A percentile compares a stretch with the other conserved stretches of the same genome.
phyloP scores from a whole-genome alignment of 2,329 filamentous ascomycete species.

The Penicillium sp. region DNA sequence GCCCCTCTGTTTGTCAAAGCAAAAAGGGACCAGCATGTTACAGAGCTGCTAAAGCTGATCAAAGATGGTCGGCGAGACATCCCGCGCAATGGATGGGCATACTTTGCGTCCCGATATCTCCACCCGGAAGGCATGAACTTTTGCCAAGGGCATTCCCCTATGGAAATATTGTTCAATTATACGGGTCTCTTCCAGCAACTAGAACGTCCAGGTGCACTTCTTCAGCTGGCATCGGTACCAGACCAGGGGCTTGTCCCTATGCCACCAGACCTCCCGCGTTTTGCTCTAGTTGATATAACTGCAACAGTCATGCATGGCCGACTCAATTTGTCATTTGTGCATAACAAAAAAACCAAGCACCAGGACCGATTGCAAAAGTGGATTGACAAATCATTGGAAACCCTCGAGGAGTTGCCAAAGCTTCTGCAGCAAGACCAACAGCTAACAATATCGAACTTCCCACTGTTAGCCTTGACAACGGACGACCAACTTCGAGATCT shows the following conservation, averaged over 20 bases:
- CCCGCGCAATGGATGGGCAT: constrained; percentile 40
- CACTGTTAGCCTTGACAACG: too few relatives aligned
- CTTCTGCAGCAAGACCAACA: neutral
- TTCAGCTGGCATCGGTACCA: constrained; percentile 22
- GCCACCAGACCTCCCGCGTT: constrained; percentile 19
- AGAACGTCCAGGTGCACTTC: constrained; percentile 42
- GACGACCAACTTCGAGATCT: neutral
- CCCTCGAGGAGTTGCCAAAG: too few relatives aligned
- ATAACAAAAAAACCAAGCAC: too few relatives aligned
- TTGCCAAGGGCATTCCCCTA: constrained; percentile 25
- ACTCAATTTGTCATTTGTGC: too few relatives aligned
- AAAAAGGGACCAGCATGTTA: too few relatives aligned
- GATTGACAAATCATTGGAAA: too few relatives aligned
- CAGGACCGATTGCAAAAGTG: too few relatives aligned
- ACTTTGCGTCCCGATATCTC: constrained; percentile 39
- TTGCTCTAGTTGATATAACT: constrained; percentile 12
- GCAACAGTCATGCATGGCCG: neutral
- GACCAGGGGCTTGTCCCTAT: constrained; percentile 4
- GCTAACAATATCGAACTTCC: neutral
- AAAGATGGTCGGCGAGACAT: constrained; percentile 36
- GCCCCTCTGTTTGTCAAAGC: constrained; percentile 32
- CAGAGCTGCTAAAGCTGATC: neutral
- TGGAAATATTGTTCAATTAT: constrained; percentile 54
- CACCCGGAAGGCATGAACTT: neutral
- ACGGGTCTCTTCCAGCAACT: constrained; percentile 45